Base-by-base conservation (phyloP, 176 grass and related monocot species). In the Carex parvula region DNA sequence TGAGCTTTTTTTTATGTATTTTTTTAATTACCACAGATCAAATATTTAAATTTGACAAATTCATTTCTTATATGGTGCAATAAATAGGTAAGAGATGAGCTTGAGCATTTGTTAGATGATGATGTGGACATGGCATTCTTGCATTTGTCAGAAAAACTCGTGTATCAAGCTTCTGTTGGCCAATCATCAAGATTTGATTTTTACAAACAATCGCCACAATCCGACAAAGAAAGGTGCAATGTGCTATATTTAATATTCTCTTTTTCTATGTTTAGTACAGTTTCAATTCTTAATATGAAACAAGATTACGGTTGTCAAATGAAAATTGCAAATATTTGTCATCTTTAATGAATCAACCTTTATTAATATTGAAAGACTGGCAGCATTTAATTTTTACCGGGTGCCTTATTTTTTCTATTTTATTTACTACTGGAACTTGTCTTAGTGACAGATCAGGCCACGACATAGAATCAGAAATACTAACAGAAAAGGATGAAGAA, bases 91-190 rank as follows among this genome's bases (percentile, higher is more conserved):
- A 95, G 90, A 72, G 90, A 95, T 71, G 93, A 95, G 73, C 87
- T 95, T 0, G 93, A 95, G 55, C 90, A 92, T 66, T 74, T 95
- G 60, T 87, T 95, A 4, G 93, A 92, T 20, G 90, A 95, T 54
- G 93, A 86, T 37, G 78, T 87, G 52, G 93, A 91, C 81, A 95
- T 95, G 93, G 90, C 87, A 11, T 85, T 79, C 29, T 70, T 92
- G 90, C 87, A 92, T 86, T 73, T 95, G 12, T 84, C 93, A 12
- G 90, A 95, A 59, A 92, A 95, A 81, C 84, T 95, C 18, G 64
- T 55, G 20, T 84, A 86, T 72, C 71, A 89, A 17, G 58, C 71
- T 14, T 80, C 77, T 37, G 71, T 54, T 8, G 64, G 57, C 44
- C 48, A 60, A 44, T 86, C 90, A 4, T 46, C 84, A 44, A 86